Evolutionary conservation across 306 rosid species (phyloP).

Genomic region (Abrus pulchellus): DNA sequence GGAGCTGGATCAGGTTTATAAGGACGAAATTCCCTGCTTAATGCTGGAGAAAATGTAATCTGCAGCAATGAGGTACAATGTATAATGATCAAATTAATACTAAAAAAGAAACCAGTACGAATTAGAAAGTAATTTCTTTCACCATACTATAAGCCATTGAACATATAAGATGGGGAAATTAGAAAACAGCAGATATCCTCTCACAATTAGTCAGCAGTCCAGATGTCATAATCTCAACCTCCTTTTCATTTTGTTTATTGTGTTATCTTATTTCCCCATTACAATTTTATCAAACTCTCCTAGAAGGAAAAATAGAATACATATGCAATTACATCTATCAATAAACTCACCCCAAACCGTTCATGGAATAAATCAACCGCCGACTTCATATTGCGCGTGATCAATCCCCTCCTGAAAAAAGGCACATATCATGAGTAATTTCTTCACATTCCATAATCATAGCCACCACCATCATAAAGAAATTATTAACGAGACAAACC

Average conservation of each 20-base stretch:
- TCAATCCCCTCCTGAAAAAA: slow-evolving; percentile 78
- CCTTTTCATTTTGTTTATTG: slow-evolving; percentile 9
- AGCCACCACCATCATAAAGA: slow-evolving; percentile 12
- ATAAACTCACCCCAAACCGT: slow-evolving; percentile 78
- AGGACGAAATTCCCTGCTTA: slow-evolving; percentile 89
- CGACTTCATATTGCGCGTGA: slow-evolving; percentile 80
- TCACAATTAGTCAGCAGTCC: slow-evolving; percentile 5
- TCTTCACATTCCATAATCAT: background rate
- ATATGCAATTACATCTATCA: slow-evolving; percentile 18
- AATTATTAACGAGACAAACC: background rate
- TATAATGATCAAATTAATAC: slow-evolving; percentile 10
- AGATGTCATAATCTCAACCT: slow-evolving; percentile 16
- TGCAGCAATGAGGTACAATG: slow-evolving; percentile 57
- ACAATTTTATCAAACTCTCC: background rate
- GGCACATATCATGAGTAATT: slow-evolving; percentile 24
- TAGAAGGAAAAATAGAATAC: background rate
- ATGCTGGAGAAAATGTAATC: slow-evolving; percentile 84
- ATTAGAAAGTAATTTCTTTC: slow-evolving; percentile 10
- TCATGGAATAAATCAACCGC: slow-evolving; percentile 86
- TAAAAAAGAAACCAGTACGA: background rate
- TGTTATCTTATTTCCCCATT: slow-evolving; percentile 13
- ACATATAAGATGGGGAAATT: background rate
- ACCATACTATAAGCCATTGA: slow-evolving; percentile 9
- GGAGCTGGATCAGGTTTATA: slow-evolving; percentile 95
- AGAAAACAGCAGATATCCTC: slow-evolving; percentile 19